These are phyloP conservation scores for Irpex rosettiformis DNA, from an alignment of 1,284 basidiomycete genomes.

Conservation along the genomic window DNA sequence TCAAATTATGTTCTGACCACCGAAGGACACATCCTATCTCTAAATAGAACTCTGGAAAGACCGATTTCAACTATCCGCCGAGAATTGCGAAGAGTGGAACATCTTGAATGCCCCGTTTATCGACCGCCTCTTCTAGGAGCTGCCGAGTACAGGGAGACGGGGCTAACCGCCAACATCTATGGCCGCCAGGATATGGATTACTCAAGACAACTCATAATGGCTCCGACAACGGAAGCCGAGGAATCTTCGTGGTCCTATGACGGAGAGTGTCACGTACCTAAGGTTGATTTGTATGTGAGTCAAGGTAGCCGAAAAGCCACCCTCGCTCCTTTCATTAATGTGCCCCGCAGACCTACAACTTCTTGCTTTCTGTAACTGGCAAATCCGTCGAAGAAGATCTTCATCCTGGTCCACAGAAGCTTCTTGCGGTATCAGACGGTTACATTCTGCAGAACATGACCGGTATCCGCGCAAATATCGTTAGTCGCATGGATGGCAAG, in stretches of 20 bases:
- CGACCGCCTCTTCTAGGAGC: constrained; percentile 36
- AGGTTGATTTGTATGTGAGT: constrained; percentile 70
- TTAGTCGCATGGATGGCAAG: constrained; percentile 75
- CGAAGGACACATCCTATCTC: constrained; percentile 85
- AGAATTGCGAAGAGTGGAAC: constrained; percentile 61
- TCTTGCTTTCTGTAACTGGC: constrained; percentile 67
- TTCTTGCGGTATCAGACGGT: constrained; percentile 62
- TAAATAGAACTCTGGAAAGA: constrained; percentile 52
- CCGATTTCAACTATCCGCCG: constrained; percentile 56
- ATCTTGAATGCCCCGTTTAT: constrained; percentile 73
- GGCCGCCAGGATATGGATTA: constrained; percentile 77
- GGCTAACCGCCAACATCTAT: constrained; percentile 65
- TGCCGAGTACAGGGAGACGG: constrained; percentile 33
- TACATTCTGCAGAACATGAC: constrained; percentile 74
- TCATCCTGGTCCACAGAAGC: constrained; percentile 64
- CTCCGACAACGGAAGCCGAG: constrained; percentile 47
- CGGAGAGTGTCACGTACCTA: constrained; percentile 73
- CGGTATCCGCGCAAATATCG: constrained; percentile 74
- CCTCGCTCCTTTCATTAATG: too few species aligned
- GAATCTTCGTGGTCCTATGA: constrained; percentile 55
- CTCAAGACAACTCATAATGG: constrained; percentile 61
- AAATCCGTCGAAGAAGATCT: constrained; percentile 59
- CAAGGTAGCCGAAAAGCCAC: neutral
- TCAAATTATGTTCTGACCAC: constrained; percentile 88
- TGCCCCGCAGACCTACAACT: constrained; percentile 65